Conservation (phyloP, 768 basidiomycete genomes). For the Mycena vulgaris region DNA sequence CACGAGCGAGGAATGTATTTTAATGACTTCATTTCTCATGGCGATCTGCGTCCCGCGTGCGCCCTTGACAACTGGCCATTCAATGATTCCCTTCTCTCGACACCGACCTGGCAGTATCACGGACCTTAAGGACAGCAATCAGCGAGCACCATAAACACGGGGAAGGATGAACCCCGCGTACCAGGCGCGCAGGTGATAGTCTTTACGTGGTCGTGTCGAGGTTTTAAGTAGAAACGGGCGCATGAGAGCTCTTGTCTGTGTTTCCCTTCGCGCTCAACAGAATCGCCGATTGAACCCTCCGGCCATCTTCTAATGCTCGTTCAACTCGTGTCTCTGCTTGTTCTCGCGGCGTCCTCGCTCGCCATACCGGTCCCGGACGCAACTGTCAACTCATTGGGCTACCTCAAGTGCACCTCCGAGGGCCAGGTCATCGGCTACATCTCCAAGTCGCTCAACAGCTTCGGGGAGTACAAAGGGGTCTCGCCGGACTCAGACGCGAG, state of each 20-base stretch:
- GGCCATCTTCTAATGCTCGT: background rate
- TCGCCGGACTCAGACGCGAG: conserved; percentile 12
- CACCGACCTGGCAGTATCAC: too few relatives aligned
- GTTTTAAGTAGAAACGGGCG: conserved; percentile 20
- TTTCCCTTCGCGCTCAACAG: too few relatives aligned
- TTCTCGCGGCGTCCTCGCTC: background rate
- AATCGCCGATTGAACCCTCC: too few relatives aligned
- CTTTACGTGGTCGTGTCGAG: background rate
- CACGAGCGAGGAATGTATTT: too few relatives aligned
- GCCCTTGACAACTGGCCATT: background rate
- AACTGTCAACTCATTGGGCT: conserved; percentile 23
- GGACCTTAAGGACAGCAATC: background rate
- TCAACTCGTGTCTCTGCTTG: conserved; percentile 13
- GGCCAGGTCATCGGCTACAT: conserved; percentile 21
- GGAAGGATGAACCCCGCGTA: background rate
- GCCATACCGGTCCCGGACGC: background rate
- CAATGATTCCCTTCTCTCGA: too few relatives aligned
- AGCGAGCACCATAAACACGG: background rate
- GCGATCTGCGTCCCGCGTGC: background rate
- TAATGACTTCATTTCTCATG: background rate
- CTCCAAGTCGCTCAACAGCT: conserved; percentile 10
- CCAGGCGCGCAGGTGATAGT: too few relatives aligned
- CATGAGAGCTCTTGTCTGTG: too few relatives aligned
- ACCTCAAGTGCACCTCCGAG: conserved; percentile 7
- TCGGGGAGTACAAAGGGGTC: conserved; percentile 28